Base-by-base conservation (phyloP, 768 basidiomycete genomes). In the Coprinopsis cinerea region DNA sequence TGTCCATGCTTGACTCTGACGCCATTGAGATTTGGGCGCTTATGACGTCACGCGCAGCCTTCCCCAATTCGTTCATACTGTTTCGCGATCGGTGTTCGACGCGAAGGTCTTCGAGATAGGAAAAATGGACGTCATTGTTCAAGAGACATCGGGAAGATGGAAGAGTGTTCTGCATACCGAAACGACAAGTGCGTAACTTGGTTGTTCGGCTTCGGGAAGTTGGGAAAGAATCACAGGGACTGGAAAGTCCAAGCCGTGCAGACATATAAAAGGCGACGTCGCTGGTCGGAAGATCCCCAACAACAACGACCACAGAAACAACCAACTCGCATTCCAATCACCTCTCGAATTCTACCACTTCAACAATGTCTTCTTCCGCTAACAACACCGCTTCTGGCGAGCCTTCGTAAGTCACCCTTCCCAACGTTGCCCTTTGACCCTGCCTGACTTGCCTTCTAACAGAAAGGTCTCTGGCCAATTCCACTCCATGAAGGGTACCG, bases 391-490 rank as follows among this genome's bases (percentile, higher is more conserved):
- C 11, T 13, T 45, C 44, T 18, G 28, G 44, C 20, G 44, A 45
- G 20, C 44, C 44, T 45, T 28, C 27, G 44, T 45, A 18, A 28
- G 44, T 30, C 13, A n/a, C 30, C 37, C 9, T 40, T 40, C 37
- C 7, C 18, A 7, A 11, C 37, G 18, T 18, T 20, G 7, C 7
- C 10, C 10, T 7, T 11, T 9, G 37, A 11, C 10, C 7, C 7
- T 20, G 10, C 13, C 6, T 30, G 25, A 7, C 14, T 18, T 4
- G 7, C 18, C 30, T n/a, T 18, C 18, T 27, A 5, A 45, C 55
- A 71, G 67, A 55, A 68, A 72, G 58, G 61, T 65, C 55, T 59
- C 59, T 20, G 71, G 71, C 43, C 68, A 71, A 57, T 60, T 57
- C 53, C 69, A 73, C 55, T 70, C 69, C 3, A 51, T 57, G 15